Base-by-base conservation (phyloP, 192 early-diverging fungal species). In the Coemansia pectinata region DNA sequence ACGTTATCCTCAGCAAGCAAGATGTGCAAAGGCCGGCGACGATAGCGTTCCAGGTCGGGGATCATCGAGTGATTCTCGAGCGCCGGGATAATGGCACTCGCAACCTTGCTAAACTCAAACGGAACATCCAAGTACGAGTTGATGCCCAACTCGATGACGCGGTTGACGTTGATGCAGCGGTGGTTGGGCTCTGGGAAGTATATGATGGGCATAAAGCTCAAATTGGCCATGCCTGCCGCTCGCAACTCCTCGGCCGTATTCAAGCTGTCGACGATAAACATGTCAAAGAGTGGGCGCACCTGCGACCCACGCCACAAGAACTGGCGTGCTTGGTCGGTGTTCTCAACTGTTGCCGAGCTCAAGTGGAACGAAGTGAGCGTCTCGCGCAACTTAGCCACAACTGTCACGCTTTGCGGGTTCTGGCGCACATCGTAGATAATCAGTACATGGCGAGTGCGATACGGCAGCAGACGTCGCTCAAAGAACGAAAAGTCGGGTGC, bases 1-100 rank as follows among this genome's bases (percentile, higher is more conserved):
- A 90, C 80, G 60, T 96, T 94, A 67, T 94, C 94, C 75, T 94
- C 94, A 5, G 91, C 93, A 39, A 96, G 75, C 23, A 96, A 75
- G 69, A 96, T 92, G 33, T 91, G 82, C 67, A 93, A 66, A 8
- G 87, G 87, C n/a, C 86, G 85, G 58, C 72, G 74, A 62, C 86
- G 78, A 67, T 88, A 86, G 67, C 83, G 83, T n/a, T 85, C 79
- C 67, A 90, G 86, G 42, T 85, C 86, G 4, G 89, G 85, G 23
- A 89, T 65, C 5, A 89, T 77, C 21, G 90, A 85, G 62, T 87
- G 85, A 12, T 81, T 87, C 69, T 93, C 91, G 33, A 93, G 78
- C 0, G 92, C 91, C 1, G 92, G 91, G 50, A 91, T 52, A 7
- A 93, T 72, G 14, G 91, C 88, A 68, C 88, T 89, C 15, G 88